Base-by-base conservation (phyloP, 805 yeast species). In the Wickerhamomyces canadensis region DNA sequence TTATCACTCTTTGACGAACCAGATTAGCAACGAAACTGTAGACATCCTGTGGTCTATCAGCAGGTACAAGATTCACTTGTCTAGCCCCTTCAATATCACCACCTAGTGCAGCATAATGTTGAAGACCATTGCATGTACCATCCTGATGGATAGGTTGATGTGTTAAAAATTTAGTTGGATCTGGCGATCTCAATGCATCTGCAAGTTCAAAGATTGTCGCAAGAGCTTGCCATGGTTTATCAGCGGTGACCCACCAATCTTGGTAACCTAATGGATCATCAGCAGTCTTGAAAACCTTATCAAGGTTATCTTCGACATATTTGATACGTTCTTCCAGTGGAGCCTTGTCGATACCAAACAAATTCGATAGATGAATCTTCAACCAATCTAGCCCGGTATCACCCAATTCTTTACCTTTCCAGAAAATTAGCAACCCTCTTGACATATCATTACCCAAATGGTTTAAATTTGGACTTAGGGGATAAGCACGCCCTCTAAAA, bases 121-220 rank as follows among this genome's bases (percentile, higher is more conserved):
- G 94, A 43, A 84, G 67, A 15, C 94, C 94, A 54, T 84, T 84
- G 64, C 94, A 84, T 0, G 93, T 82, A 49, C 94, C 94, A 62
- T 84, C 94, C 59, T 82, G 91, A 57, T 84, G 93, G 26, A 84
- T 82, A 1, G 93, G 91, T 44, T 80, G 79, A 55, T 78, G 82
- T 1, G 87, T 80, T 16, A 80, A 60, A 48, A 59, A 81, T 43
- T 78, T 68, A 13, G 76, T 70, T 9, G 93, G 93, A 46, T 82
- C 81, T 8, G 67, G 72, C 40, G 77, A 58, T 47, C 74, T 67
- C 47, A 68, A 59, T 1, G 89, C 93, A 37, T 74, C 79, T 15
- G 65, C 60, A 33, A 84, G 55, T 53, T 84, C 94, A 50, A 74
- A 69, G 51, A 85, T 80, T 3, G 83, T 74, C 18, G 86, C 78